Evolutionary conservation across 2,329 filamentous ascomycete species (phyloP), one percentile per base, ranked within the genome.

Genomic region (Colletotrichum limetticola): DNA sequence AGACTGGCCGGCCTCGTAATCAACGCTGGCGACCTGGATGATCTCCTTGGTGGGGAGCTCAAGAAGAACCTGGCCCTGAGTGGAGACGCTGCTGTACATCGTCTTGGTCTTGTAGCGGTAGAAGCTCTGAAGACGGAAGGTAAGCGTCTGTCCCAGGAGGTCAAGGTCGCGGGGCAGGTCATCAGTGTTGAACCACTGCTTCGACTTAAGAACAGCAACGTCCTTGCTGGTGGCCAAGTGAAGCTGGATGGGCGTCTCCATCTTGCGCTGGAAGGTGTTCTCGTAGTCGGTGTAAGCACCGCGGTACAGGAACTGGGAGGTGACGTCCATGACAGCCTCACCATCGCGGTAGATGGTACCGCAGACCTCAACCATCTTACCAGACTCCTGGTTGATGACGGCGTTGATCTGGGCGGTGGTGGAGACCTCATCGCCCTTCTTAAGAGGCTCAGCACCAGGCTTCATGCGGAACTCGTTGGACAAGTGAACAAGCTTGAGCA

Each of bases 341-440:
- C 93, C 93, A 66, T 95, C 91, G 56, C 97, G 93, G 66, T 90
- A 93, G 79, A 99, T 98, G 6, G 97, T 99, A 75, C 97, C 97
- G 79, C 95, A 98, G n/a, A 99, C 96, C 84, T 99, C 97, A 22
- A 99, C 97, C 95, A 99, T 98, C 89, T 99, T 99, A 60, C 97
- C 97, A 73, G 97, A 95, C 16, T 98, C 95, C 83, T 99, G 95
- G 86, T 98, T 99, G 86, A 99, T 93, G 79, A 99, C 95, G 19
- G 97, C 95, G 78, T 99, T 98, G 86, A 99, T 94, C 82, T 97
- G 95, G 56, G 97, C 97, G 68, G 94, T 97, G 3, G 97, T 98
- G 75, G 95, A 92, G 24, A 99, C 90, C 75, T 95, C 91, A 81
- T 99, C 97, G 35, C 95, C 97, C 86, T 97, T 98, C 89, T 98